Conservation (phyloP, 2,329 filamentous ascomycete species). For the Cordyceps farinosa region DNA sequence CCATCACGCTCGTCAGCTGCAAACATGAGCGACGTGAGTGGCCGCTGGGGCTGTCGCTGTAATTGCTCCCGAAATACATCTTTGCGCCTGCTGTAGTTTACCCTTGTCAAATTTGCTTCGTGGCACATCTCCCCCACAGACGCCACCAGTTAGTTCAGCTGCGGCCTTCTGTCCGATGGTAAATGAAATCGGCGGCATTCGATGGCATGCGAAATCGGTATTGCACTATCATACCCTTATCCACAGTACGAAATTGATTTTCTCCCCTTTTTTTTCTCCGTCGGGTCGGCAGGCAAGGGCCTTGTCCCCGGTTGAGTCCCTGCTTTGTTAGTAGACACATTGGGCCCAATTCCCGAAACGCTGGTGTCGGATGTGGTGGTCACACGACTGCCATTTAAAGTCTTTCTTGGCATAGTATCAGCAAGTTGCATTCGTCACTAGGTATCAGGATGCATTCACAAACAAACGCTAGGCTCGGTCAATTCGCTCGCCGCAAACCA, state of each 20-base stretch:
- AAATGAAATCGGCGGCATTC: too few species aligned
- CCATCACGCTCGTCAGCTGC: slow-evolving; percentile 5
- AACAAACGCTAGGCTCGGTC: not conserved
- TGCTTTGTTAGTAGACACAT: too few species aligned
- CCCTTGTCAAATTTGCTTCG: not conserved
- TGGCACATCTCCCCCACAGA: not conserved
- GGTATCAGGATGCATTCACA: not conserved
- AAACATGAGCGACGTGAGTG: not conserved
- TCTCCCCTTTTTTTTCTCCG: too few species aligned
- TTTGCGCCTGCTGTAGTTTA: not conserved
- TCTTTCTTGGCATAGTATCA: not conserved
- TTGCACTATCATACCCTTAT: too few species aligned
- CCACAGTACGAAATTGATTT: too few species aligned
- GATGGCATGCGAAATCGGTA: too few species aligned
- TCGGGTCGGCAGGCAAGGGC: too few species aligned
- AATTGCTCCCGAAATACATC: not conserved
- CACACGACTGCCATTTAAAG: not conserved
- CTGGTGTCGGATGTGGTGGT: not conserved
- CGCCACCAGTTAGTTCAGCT: slow-evolving; percentile 1
- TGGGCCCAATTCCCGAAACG: not conserved
- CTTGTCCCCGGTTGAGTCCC: too few species aligned
- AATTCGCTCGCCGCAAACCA: not conserved
- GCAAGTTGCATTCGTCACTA: too few species aligned
- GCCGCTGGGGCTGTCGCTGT: not conserved
- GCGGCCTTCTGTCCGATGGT: not conserved